phyloP scores from a whole-genome alignment of 257 asterid species.

The Prunella vulgaris region DNA sequence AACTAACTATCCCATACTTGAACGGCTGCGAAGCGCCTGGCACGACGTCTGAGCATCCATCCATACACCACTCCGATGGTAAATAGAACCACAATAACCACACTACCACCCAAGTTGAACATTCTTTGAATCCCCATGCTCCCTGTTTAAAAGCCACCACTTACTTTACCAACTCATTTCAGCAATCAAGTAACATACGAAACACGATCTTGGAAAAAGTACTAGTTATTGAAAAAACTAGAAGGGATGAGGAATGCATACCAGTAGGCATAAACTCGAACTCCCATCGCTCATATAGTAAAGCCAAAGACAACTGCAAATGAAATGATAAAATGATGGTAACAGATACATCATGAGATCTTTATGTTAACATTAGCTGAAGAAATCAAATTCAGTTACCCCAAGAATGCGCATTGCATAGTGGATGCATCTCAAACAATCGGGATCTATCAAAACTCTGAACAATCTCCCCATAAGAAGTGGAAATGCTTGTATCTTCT shows the following conservation, averaged over 20 bases:
- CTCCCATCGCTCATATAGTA: conserved; percentile 35
- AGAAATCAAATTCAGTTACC: too few species aligned
- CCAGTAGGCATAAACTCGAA: conserved; percentile 54
- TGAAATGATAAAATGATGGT: background rate
- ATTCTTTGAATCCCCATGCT: conserved; percentile 44
- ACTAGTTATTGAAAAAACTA: too few species aligned
- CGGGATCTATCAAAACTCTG: conserved; percentile 38
- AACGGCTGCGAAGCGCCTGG: conserved; percentile 28
- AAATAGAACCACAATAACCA: conserved; percentile 25
- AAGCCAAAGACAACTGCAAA: conserved; percentile 47
- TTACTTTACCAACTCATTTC: background rate
- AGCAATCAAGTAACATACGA: too few species aligned
- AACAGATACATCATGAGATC: background rate
- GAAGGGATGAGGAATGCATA: conserved; percentile 12
- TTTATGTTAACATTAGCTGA: too few species aligned
- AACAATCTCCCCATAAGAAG: conserved; percentile 35
- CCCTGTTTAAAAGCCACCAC: conserved; percentile 25
- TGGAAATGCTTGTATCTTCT: conserved; percentile 46
- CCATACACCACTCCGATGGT: conserved; percentile 32
- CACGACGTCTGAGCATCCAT: conserved; percentile 33
- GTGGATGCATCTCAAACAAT: conserved; percentile 49
- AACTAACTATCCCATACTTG: conserved; percentile 11
- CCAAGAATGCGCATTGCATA: conserved; percentile 51
- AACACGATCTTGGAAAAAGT: background rate
- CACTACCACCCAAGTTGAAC: conserved; percentile 39